phyloP scores from a whole-genome alignment of 106 monocot genomes.

The Acorus calamus region DNA sequence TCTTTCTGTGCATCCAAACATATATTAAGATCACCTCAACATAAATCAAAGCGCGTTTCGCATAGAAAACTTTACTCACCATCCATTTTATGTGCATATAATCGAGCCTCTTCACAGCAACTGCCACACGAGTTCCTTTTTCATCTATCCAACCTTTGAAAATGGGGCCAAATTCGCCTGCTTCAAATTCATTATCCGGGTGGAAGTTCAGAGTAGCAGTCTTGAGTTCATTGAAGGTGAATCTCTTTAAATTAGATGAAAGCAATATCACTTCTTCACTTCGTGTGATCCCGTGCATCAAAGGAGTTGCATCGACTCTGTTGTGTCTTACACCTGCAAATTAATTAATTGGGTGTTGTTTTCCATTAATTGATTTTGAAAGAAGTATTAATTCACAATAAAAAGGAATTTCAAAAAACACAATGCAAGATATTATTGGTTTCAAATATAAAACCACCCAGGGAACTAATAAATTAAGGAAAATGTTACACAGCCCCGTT shows the following conservation, averaged over 20 bases:
- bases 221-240: conserved; percentile 51
- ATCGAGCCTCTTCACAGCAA: conserved; percentile 73
- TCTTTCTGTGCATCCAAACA: conserved; percentile 38
- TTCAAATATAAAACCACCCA: too few species aligned
- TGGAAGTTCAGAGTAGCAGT: conserved; percentile 66
- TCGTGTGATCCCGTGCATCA: conserved; percentile 11
- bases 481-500: too few species aligned
- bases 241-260: conserved; percentile 40
- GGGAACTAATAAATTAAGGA: too few species aligned
- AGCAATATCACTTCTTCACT: conserved; percentile 61
- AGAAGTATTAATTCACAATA: too few species aligned
- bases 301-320: too few species aligned
- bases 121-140: conserved; percentile 50
- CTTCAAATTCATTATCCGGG: conserved; percentile 64
- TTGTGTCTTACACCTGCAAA: too few species aligned
- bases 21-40: background rate
- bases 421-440: too few species aligned
- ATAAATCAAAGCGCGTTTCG: background rate
- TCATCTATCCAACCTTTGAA: conserved; percentile 83
- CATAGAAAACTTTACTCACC: conserved; percentile 20
- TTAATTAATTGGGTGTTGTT: too few species aligned
- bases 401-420: too few species aligned
- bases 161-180: conserved; percentile 79
- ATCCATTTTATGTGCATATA: conserved; percentile 77
- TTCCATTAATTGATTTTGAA: too few species aligned